These are phyloP conservation scores for Backusella australiensis DNA, from an alignment of 192 early-diverging fungal genomes.

Conservation along the genomic window DNA sequence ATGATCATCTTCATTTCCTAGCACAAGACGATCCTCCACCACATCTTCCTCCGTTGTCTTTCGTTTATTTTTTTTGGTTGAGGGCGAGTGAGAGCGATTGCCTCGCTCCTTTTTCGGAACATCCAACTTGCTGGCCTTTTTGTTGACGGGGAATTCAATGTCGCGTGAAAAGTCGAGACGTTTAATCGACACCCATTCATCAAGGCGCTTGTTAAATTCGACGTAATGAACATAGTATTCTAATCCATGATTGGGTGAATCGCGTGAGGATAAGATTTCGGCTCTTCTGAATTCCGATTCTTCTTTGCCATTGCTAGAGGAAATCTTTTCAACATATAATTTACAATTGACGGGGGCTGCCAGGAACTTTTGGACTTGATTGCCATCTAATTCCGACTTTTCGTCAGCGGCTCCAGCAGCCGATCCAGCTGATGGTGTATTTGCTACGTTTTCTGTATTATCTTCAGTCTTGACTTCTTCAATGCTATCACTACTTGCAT, in stretches of 20 bases:
- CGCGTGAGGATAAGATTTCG: slow-evolving; percentile 81
- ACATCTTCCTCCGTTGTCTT: neutral
- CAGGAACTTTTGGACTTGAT: slow-evolving; percentile 15
- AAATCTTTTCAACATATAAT: slow-evolving; percentile 34
- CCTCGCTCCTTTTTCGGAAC: slow-evolving; percentile 1
- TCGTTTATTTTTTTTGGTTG: neutral
- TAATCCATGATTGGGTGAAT: slow-evolving; percentile 42
- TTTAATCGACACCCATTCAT: slow-evolving; percentile 85
- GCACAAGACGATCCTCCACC: slow-evolving; percentile 1
- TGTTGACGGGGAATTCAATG: slow-evolving; percentile 60
- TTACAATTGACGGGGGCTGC: slow-evolving; percentile 30
- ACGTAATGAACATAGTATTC: slow-evolving; percentile 97
- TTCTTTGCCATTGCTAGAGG: slow-evolving; percentile 7
- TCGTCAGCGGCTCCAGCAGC: neutral
- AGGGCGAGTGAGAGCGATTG: neutral
- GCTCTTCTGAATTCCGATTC: slow-evolving; percentile 69
- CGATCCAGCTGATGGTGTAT: neutral
- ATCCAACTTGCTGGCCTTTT: slow-evolving; percentile 39
- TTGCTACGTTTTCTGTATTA: neutral
- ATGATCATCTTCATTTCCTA: slow-evolving; percentile 12
- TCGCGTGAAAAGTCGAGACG: slow-evolving; percentile 66
- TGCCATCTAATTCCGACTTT: neutral
- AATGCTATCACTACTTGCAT: neutral
- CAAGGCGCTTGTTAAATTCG: slow-evolving; percentile 97
- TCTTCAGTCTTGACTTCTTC: neutral